Evolutionary conservation across 2,329 filamentous ascomycete species (phyloP), one percentile per base, ranked within the genome.

Genomic region (Trichoderma afroharzianum): DNA sequence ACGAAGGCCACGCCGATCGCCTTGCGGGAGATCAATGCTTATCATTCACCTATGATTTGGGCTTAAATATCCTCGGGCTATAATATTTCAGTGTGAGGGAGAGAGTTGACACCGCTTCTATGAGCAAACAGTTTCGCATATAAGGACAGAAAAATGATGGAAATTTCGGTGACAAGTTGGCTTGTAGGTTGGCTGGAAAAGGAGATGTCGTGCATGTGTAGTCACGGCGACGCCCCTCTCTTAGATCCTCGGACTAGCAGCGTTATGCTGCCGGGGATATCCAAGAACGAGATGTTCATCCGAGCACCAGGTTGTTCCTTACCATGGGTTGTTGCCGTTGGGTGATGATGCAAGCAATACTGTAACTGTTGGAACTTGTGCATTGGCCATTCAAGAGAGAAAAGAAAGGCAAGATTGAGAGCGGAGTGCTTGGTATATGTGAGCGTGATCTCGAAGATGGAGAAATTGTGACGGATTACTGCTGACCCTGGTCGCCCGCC

Each of bases 201-300:
- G 39, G 39, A 43, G 39, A 43, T 43, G 39, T 43, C 39, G 18
- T 43, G 39, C 39, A 43, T 43, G 50, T 50, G 55, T 69, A 53
- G 66, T 62, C 55, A 69, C 39, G 55, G 66, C 57, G 57, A 69
- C 66, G 66, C 57, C 66, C 66, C 55, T 50, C 47, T 62, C 66
- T 50, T 36, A 4, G 36, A 50, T 61, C 66, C 66, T 68, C 55
- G 18, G n/a, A 32, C 43, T 21, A 50, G n/a, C 9, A 50, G 43
- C 4, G 7, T 12, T 50, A 50, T 21, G 18, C 6, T 21, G 43
- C 39, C 39, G 39, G 39, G 39, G 15, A 43, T 43, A n/a, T n/a
- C 39, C 18, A 43, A 43, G 15, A 43, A 43, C 39, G 39, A 43
- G 15, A 43, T 43, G 39, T 43, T 43, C 15, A 43, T 43, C 15